A percentile compares a stretch with the other conserved stretches of the same genome.
These are phyloP conservation scores for Aspergillus sergii DNA, from an alignment of 2,329 filamentous ascomycete species.

Conservation along the genomic window DNA sequence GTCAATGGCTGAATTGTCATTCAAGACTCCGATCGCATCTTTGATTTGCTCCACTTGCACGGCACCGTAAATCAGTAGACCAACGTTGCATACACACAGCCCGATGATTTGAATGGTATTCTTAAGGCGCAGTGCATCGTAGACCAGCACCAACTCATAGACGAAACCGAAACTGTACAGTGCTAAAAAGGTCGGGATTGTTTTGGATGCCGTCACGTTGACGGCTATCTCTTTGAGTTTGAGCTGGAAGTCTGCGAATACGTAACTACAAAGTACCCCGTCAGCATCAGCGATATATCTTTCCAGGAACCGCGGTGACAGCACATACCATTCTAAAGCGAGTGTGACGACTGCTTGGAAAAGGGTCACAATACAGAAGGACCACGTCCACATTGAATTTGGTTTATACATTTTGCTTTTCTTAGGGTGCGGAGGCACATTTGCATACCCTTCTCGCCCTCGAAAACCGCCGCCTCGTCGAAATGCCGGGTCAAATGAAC, in stretches of 20 bases:
- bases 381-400: conserved; percentile 83
- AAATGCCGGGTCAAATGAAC: conserved; percentile 55
- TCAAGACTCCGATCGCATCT: conserved; percentile 66
- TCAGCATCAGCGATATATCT: conserved; percentile 10
- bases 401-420: conserved; percentile 70
- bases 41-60: conserved; percentile 91
- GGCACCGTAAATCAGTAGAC: conserved; percentile 86
- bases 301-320: neutral
- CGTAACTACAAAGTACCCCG: conserved; percentile 62
- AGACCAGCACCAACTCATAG: conserved; percentile 86
- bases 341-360: conserved; percentile 80
- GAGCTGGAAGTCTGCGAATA: conserved; percentile 83
- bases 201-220: conserved; percentile 50
- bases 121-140: conserved; percentile 89
- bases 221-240: conserved; percentile 48
- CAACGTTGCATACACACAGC: conserved; percentile 87
- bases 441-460: conserved; percentile 54
- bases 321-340: conserved; percentile 79
- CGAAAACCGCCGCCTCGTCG: conserved; percentile 54
- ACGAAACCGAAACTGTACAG: conserved; percentile 97
- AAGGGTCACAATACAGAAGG: conserved; percentile 74
- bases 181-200: conserved; percentile 92
- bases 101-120: conserved; percentile 99
- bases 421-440: conserved; percentile 35
- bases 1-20: conserved; percentile 47